phyloP scores from a whole-genome alignment of 1,139 yeast species.

The Magnusiomyces ingens region DNA sequence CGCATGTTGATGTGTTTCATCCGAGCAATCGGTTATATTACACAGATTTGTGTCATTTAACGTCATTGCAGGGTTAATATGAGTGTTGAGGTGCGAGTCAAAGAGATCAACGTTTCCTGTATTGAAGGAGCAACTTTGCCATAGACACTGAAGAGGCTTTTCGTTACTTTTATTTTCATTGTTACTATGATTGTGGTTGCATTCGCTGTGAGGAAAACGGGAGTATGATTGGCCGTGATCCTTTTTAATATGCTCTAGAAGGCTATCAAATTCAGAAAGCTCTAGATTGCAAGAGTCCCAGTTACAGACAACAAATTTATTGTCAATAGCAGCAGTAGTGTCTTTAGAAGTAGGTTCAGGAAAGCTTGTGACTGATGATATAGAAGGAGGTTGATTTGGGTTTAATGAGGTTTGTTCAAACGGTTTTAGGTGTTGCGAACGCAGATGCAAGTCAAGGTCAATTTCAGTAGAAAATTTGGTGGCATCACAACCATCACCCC shows the following conservation, averaged over 20 bases:
- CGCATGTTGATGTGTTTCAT: constrained; percentile 11
- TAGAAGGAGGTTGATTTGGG: neutral
- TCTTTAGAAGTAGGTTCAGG: constrained; percentile 3
- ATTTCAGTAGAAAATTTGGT: constrained; percentile 25
- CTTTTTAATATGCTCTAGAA: constrained; percentile 32
- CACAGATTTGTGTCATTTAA: neutral
- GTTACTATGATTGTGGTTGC: constrained; percentile 6
- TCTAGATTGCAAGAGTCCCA: constrained; percentile 37
- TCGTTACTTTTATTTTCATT: constrained; percentile 10
- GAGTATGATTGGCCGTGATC: constrained; percentile 29
- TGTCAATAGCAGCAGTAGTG: neutral
- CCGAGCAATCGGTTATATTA: neutral
- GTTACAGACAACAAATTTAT: constrained; percentile 26
- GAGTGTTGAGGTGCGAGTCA: constrained; percentile 48
- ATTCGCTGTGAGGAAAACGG: constrained; percentile 16
- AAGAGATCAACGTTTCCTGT: constrained; percentile 19
- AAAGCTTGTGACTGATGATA: neutral
- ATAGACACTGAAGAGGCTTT: constrained; percentile 25
- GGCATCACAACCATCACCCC: constrained; percentile 32
- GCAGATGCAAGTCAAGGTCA: constrained; percentile 30
- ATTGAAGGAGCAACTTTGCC: constrained; percentile 29
- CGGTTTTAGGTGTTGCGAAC: constrained; percentile 17
- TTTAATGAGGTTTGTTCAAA: constrained; percentile 1
- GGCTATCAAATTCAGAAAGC: constrained; percentile 28
- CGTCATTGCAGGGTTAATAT: constrained; percentile 33